Evolutionary conservation across 2,329 filamentous ascomycete genomes (phyloP), one percentile per base, ranked within the genome.

Genomic region (Sporothrix mexicana): DNA sequence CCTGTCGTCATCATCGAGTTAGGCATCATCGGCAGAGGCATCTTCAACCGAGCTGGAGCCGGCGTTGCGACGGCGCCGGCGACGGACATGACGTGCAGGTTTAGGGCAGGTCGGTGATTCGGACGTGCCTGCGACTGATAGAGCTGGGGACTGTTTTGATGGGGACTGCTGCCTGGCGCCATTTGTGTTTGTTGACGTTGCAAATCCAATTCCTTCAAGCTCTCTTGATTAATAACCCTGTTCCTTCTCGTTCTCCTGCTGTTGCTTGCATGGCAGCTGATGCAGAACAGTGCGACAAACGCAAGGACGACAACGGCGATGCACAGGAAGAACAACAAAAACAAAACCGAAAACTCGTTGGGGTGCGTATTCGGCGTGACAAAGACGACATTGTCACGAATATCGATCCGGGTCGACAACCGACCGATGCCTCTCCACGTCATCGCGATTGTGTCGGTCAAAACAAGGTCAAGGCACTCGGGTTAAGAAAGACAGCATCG

Each of bases 291-390:
- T 6, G 53, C 53, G 25, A 72, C 17, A 10, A 62, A 53, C n/a
- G 64, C 55, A 9, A 72, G 64, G 8, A 69, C 55, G 10, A 72
- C 64, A n/a, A 69, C 45, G 43, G 53, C 64, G n/a, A 72, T 69
- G 64, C 64, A 62, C 13, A 62, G 30, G 6, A 45, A 45, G 8
- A 72, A 69, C 1, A 72, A 30, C 15, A 61, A 15, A 5, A 72
- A 41, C 13, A 68, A 23, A 25, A 72, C 25, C 3, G 49, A 25
- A 1, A 61, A 7, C 17, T 72, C 71, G 71, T 69, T 69, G n/a
- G 71, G 47, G 23, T 72, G 71, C 15, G 62, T 72, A 12, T 72
- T 72, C 8, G 41, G 41, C 20, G 71, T 72, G 8, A 69, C 41
- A n/a, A 49, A 69, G 53, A 72, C 51, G 53, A 62, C 25, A n/a